Conservation (phyloP, 345 rosid species). For the Garcia nutans region DNA sequence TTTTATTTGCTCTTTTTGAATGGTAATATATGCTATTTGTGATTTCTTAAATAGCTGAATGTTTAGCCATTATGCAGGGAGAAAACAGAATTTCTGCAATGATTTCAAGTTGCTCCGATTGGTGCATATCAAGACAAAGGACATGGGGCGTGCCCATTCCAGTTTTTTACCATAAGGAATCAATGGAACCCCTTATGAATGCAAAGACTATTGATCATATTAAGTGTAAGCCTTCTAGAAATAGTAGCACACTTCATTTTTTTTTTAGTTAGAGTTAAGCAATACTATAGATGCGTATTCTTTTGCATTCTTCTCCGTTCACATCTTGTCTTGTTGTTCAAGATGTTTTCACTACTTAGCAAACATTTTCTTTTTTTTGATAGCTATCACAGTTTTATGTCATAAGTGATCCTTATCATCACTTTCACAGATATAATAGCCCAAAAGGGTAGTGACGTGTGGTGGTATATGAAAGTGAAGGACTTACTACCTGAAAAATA, state of each 20-base stretch:
- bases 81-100: slow-evolving; percentile 86
- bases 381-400: background rate
- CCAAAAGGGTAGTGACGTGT: slow-evolving; percentile 85
- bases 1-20: background rate
- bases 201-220: slow-evolving; percentile 80
- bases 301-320: background rate
- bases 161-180: slow-evolving; percentile 69
- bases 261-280: background rate
- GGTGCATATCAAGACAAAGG: slow-evolving; percentile 98
- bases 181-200: slow-evolving; percentile 90
- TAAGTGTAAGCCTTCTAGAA: slow-evolving; percentile 53
- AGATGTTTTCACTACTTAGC: slow-evolving; percentile 1
- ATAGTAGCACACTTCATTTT: slow-evolving; percentile 5
- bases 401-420: slow-evolving; percentile 13
- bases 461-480: slow-evolving; percentile 95
- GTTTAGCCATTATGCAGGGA: slow-evolving; percentile 45
- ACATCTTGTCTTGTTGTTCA: slow-evolving; percentile 9
- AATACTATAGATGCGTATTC: slow-evolving; percentile 1
- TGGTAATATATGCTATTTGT: background rate
- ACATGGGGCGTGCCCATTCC: slow-evolving; percentile 98
- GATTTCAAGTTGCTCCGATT: slow-evolving; percentile 91
- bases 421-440: slow-evolving; percentile 61
- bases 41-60: slow-evolving; percentile 19
- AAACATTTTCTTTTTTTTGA: background rate
- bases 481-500: slow-evolving; percentile 82